phyloP scores from a whole-genome alignment of 768 basidiomycete genomes.

The Calocybe indica region DNA sequence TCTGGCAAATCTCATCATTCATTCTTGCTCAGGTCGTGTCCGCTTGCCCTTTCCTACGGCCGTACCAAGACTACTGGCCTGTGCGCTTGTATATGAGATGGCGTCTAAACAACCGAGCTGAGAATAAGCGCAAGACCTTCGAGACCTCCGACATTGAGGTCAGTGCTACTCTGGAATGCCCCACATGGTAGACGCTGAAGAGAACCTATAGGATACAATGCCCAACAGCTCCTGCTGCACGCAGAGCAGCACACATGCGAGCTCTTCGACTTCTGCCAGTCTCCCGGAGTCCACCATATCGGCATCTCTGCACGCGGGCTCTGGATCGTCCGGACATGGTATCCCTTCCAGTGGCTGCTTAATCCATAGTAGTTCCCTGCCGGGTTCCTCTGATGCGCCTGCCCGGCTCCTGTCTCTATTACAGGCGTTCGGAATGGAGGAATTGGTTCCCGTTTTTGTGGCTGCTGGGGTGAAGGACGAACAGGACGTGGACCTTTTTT shows the following conservation, averaged over 20 bases:
- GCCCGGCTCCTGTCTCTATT: slow-evolving; percentile 12
- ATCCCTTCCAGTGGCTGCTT: slow-evolving; percentile 11
- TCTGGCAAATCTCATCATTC: background rate
- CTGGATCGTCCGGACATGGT: background rate
- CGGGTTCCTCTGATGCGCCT: slow-evolving; percentile 6
- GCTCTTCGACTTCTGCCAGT: too few relatives aligned
- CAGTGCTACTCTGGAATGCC: too few relatives aligned
- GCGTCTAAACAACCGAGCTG: background rate
- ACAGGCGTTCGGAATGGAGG: slow-evolving; percentile 13
- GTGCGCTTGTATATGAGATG: slow-evolving; percentile 15
- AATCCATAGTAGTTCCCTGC: slow-evolving; percentile 7
- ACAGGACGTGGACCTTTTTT: slow-evolving; percentile 12
- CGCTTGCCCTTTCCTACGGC: slow-evolving; percentile 1
- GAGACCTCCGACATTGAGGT: too few relatives aligned
- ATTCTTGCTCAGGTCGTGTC: background rate
- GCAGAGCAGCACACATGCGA: too few relatives aligned
- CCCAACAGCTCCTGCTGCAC: background rate
- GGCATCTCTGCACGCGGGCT: too few relatives aligned
- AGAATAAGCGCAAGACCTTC: too few relatives aligned
- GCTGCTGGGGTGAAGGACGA: slow-evolving; percentile 16
- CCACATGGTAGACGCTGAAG: too few relatives aligned
- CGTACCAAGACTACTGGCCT: slow-evolving; percentile 18
- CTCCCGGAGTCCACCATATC: too few relatives aligned
- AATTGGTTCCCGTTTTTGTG: slow-evolving; percentile 20
- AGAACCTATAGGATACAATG: background rate